A percentile compares a stretch with the other conserved stretches of the same genome.
Evolutionary conservation across 2,329 filamentous ascomycete species (phyloP).

Genomic region (Sordariomycetes sp.): DNA sequence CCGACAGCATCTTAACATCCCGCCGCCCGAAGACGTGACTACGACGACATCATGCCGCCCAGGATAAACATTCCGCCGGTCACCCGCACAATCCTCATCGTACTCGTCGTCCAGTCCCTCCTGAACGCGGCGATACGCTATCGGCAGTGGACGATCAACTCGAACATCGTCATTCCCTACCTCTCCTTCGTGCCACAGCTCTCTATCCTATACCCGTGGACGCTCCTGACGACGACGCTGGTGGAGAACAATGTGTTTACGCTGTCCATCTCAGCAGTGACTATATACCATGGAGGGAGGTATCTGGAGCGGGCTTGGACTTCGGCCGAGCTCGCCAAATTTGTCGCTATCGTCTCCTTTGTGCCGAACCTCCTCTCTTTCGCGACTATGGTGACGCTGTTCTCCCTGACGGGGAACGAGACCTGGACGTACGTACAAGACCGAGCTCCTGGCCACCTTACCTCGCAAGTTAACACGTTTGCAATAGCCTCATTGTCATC

Average conservation of each 20-base stretch:
- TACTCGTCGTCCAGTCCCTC: slow-evolving; percentile 65
- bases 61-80: slow-evolving; percentile 89
- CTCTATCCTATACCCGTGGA: slow-evolving; percentile 88
- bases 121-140: slow-evolving; percentile 73
- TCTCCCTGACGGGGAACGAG: slow-evolving; percentile 55
- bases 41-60: slow-evolving; percentile 51
- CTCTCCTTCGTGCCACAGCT: slow-evolving; percentile 76
- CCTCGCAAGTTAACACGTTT: slow-evolving; percentile 9
- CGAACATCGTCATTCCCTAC: slow-evolving; percentile 68
- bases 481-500: slow-evolving; percentile 61
- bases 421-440: slow-evolving; percentile 53
- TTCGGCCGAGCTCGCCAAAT: slow-evolving; percentile 83
- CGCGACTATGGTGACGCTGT: slow-evolving; percentile 62
- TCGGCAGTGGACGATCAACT: slow-evolving; percentile 53
- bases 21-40: background rate
- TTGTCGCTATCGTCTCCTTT: slow-evolving; percentile 65
- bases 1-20: background rate
- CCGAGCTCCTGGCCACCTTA: background rate
- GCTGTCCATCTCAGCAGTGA: slow-evolving; percentile 62
- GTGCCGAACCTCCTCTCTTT: slow-evolving; percentile 74
- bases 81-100: slow-evolving; percentile 70
- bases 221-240: slow-evolving; percentile 72
- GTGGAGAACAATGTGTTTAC: slow-evolving; percentile 93
- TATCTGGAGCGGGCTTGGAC: slow-evolving; percentile 97
- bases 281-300: slow-evolving; percentile 82